Evolutionary conservation across 1,284 basidiomycete genomes (phyloP), one percentile per base, ranked within the genome.

Genomic region (Malassezia sp.): DNA sequence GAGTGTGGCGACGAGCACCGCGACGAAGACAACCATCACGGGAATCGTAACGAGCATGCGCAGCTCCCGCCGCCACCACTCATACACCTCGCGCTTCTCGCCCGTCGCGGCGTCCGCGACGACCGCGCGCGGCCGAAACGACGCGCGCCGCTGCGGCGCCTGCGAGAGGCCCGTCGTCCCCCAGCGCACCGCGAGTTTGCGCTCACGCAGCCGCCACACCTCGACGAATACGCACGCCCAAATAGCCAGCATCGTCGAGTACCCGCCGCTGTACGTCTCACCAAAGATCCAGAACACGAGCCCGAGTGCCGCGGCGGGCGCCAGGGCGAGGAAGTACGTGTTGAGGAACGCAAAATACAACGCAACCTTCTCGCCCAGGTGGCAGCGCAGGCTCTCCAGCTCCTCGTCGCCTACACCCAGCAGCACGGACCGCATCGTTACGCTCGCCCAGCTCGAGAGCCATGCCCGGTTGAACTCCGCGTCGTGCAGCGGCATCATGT

Each of bases 31-130:
- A 1, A 81, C 56, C 49, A 93, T 82, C 43, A 91, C 76, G 3
- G 89, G 89, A 1, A 91, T 60, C 53, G 81, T 81, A 4, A 80
- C 76, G 29, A 85, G 72, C 45, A 86, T 79, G 42, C 85, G 77
- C 2, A 81, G 63, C 62, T 95, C 66, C 6, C 59, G 36, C 2
- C 65, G 43, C 67, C 67, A 70, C 62, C 64, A 67, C 42, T 68
- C 65, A 38, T 64, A 70, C 22, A 68, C 62, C 37, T 70, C 64
- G 11, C 57, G 56, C 5, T 50, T 33, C 51, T 68, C 61, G 14
- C 62, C 63, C 4, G 67, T 68, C 1, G 55, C 59, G 3, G 59
- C 49, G 37, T 67, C 63, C 14, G 43, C 46, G 4, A 51, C 36
- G 4, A 46, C 52, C 0, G 40, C 43, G 12, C 56, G 50, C 10